These are phyloP conservation scores for Mycena vitilis DNA, from an alignment of 768 basidiomycete species.

Conservation along the genomic window DNA sequence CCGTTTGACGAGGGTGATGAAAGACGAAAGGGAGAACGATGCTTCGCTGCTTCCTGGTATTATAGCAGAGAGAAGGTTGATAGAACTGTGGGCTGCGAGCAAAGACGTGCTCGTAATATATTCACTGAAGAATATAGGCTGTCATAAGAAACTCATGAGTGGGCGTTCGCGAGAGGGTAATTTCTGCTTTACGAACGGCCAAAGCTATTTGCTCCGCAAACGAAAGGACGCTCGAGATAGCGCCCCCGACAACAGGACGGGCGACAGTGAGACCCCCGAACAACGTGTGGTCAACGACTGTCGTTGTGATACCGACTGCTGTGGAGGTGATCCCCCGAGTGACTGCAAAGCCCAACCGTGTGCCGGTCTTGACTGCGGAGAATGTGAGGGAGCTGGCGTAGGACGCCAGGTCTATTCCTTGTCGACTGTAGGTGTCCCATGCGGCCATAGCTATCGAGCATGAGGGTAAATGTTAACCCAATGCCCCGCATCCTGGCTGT, in stretches of 20 bases:
- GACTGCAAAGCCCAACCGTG: slow-evolving; percentile 78
- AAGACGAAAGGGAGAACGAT: slow-evolving; percentile 83
- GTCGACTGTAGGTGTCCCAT: slow-evolving; percentile 65
- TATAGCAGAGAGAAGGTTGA: slow-evolving; percentile 77
- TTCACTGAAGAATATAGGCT: slow-evolving; percentile 78
- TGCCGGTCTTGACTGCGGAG: slow-evolving; percentile 72
- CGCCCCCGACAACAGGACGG: slow-evolving; percentile 66
- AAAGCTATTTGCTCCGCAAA: slow-evolving; percentile 79
- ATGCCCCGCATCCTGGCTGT: background rate
- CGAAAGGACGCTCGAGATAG: slow-evolving; percentile 70
- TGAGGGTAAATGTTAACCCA: slow-evolving; percentile 6
- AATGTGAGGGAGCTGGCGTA: slow-evolving; percentile 74
- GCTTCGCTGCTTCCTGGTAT: slow-evolving; percentile 84
- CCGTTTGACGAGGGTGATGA: slow-evolving; percentile 81
- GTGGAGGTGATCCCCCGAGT: slow-evolving; percentile 70
- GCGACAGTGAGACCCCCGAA: slow-evolving; percentile 72
- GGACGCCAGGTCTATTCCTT: slow-evolving; percentile 76
- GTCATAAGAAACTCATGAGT: background rate
- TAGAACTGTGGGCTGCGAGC: slow-evolving; percentile 78
- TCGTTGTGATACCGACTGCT: slow-evolving; percentile 67
- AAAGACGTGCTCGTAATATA: slow-evolving; percentile 82
- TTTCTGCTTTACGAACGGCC: slow-evolving; percentile 43
- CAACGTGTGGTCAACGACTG: slow-evolving; percentile 72
- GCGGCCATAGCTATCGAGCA: slow-evolving; percentile 47
- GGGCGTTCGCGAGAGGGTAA: background rate